Evolutionary conservation across 805 yeast genomes (phyloP), one percentile per base, ranked within the genome.

Genomic region (Cyberlindnera petersonii): DNA sequence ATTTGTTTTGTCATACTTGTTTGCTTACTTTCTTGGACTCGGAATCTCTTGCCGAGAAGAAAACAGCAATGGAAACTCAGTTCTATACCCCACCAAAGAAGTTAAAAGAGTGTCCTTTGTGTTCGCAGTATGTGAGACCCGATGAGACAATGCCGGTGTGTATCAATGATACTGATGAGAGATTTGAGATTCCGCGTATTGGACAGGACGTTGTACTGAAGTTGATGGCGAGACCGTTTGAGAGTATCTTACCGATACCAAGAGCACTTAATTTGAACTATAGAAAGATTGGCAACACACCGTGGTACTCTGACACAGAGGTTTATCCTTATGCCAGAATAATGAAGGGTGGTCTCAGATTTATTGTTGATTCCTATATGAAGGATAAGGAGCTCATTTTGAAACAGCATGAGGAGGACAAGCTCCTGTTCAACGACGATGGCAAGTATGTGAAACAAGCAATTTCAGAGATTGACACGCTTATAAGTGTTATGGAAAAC

Each of bases 1-100:
- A 93, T 57, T 72, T 88, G 13, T 77, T 93, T 54, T 93, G 99
- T 56, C 70, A 77, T 39, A 77, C 88, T 11, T 93, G 99, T 59
- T 61, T 91, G 22, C 59, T 88, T 39, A 75, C 88, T 31, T 75
- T 85, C 52, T 64, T 86, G 31, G 83, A 75, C 26, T 77, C 80
- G 15, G 68, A 67, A 18, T 55, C 62, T 6, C 58, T 61, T 5
- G 59, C 18, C 13, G 18, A 55, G 19, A 56, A 58, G 31, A 55
- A 62, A 6, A 60, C 65, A n/a, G n/a, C n/a, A 48, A 60, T 16
- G 6, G 26, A 65, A 35, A 13, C 16, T 3, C 15, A 19, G 17
- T 33, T 17, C 16, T 60, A 63, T 32, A 15, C 30, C 3, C 66
- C n/a, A n/a, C n/a, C 66, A 49, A 52, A 73, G 63, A 76, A 72